Base-by-base conservation (phyloP, 768 basidiomycete genomes). In the Hygrocybe coccinea region DNA sequence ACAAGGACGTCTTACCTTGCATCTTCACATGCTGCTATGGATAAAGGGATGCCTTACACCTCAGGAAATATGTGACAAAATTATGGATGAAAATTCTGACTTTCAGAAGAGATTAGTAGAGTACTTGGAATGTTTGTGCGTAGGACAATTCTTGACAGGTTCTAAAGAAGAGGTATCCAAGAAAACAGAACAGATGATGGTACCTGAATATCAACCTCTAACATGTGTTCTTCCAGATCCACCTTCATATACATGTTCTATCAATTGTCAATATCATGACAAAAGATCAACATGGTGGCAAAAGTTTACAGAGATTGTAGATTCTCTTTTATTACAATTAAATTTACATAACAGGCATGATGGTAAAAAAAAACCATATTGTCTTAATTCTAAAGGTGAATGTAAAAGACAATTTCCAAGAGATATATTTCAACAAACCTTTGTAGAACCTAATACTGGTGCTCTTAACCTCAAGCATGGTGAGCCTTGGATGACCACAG, bases 11-110 rank as follows among this genome's bases (percentile, higher is more conserved):
- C 51, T 72, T 0, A 73, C 71, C 0, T 48, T 77, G 1, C 76
- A 78, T 61, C 39, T 74, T 2, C 74, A 76, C 57, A 19, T 71
- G 29, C 36, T 76, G 1, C 17, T 76, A 0, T 78, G 74, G 73
- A 62, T 76, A 1, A 22, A 39, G 24, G 62, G 64, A 15, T 55
- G 55, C 1, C 41, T 67, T 0, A 58, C 68, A 8, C 75, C 71
- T 3, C 66, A 75, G 47, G 64, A 74, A 46, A 72, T 74, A 6
- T 35, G 65, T 22, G 64, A 73, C 9, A 50, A 46, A 9, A 5
- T 76, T 0, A 50, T 67, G 22, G 55, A 60, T 29, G 17, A 44
- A 2, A 61, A 65, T 21, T 59, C 59, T 12, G 58, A 57, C 15
- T 71, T 57, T 14, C 52, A 65, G 29, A 56, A 57, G 17, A 37